Base-by-base conservation (phyloP, 2,329 filamentous ascomycete genomes). In the Penicillium sp. region DNA sequence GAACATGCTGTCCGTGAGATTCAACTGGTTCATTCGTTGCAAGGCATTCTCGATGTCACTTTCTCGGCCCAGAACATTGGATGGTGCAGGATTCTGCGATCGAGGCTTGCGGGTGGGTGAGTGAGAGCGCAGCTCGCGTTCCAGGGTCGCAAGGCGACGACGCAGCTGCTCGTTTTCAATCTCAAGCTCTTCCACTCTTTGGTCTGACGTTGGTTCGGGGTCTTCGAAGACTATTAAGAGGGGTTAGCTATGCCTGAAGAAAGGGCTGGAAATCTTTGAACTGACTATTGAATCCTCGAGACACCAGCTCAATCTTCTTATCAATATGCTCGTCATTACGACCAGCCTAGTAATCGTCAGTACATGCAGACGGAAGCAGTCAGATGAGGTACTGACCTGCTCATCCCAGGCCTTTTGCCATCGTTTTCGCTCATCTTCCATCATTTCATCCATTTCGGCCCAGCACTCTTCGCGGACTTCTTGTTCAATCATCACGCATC, bases 391-490 rank as follows among this genome's bases (percentile, higher is more conserved):
- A 50, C 55, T 58, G 56, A 85, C 82, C 69, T 96, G 91, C 5
- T 87, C 83, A 16, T 89, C 87, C 70, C 91, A 83, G 0, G 85
- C 87, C 0, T 81, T 82, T 67, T 93, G 87, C 88, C 90, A 96
- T n/a, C 89, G 80, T 9, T 83, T 81, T 70, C 89, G 83, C 69
- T 96, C 91, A 12, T 86, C 75, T 18, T 85, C 82, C 43, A 96
- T 80, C 10, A 85, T 83, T 53, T 82, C 78, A 66, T 99, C 94
- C 77, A 95, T 95, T 66, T 96, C 94, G 2, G 77, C 79, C 61
- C 86, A 92, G 63, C 92, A 93, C 61, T 97, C 93, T 65, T 96
- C 93, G 21, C 94, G 86, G 28, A 97, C 84, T 6, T 87, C 86
- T 62, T 89, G 85, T 69, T 99, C 94, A 12, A 95, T 77, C 47